Evolutionary conservation across 73 alveolate genomes (phyloP).

Genomic region (Paramecium sonneborni): DNA sequence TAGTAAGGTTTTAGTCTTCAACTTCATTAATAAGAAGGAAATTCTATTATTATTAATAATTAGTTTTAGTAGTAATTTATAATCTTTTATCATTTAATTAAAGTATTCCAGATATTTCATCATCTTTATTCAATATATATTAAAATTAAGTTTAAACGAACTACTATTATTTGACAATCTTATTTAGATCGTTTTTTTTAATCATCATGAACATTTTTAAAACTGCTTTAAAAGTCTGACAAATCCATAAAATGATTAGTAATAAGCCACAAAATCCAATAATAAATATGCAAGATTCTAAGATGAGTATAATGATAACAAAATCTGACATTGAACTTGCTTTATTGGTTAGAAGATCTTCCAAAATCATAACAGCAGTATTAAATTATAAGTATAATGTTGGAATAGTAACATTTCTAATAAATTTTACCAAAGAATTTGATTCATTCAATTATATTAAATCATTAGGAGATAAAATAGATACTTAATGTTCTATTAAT

Average conservation of each 20-base stretch:
- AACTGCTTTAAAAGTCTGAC: constrained; percentile 33
- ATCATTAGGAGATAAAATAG: neutral
- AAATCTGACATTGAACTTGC: constrained; percentile 9
- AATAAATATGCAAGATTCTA: constrained; percentile 20
- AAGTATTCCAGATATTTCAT: neutral
- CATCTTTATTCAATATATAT: constrained; percentile 19
- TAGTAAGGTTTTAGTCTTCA: neutral
- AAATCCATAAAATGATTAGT: constrained; percentile 23
- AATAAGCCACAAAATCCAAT: constrained; percentile 34
- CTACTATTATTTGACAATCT: constrained; percentile 4
- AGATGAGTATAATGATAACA: neutral
- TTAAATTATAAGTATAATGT: neutral
- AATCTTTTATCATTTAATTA: neutral
- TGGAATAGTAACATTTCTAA: constrained; percentile 1
- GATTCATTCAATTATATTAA: neutral
- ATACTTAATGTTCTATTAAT: neutral
- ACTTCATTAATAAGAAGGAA: neutral
- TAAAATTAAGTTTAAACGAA: neutral
- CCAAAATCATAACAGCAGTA: neutral
- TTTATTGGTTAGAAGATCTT: neutral
- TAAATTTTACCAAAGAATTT: neutral
- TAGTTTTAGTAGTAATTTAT: neutral
- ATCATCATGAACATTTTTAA: constrained; percentile 4
- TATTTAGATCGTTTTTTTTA: constrained; percentile 7
- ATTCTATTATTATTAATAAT: neutral